Evolutionary conservation across 2,329 filamentous ascomycete species (phyloP), one percentile per base, ranked within the genome.

Genomic region (Talaromyces sp.): DNA sequence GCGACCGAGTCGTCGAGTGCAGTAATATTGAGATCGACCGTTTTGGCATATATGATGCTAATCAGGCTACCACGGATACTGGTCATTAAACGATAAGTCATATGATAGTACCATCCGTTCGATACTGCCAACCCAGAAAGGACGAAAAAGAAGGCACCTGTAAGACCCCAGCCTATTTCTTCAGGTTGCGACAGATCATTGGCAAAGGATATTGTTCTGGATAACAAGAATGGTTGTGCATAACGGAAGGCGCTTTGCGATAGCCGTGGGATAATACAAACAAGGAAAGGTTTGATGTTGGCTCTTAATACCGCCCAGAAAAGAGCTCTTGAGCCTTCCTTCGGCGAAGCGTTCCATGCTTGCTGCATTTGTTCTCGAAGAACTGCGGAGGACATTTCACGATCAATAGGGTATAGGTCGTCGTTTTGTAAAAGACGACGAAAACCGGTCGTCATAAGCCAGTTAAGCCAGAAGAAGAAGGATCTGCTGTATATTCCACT

Each of bases 401-500:
- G 19, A 49, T 65, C 63, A 33, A 65, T 45, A 16, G 59, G 63
- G 43, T 65, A 65, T n/a, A 65, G 16, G 19, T 62, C 63, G 14
- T 35, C 13, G 6, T 56, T 59, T 1, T 52, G 39, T 13, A 65
- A 16, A 22, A 52, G 41, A 11, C 24, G 22, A 63, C 60, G 24
- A 59, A 79, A 83, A 0, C 83, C 82, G 19, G 74, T 73, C 11
- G 76, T 74, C 39, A 86, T 78, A 7, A 85, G 70, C 6, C 75
- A 74, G 59, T 80, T 83, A 49, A 84, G 73, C 82, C 83, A 85
- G 73, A 77, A 82, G 68, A 84, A 84, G 22, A 82, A 71, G 0
- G 73, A 74, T 37, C 75, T 73, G 62, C 72, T 82, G 69, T 80
- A 80, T 5, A 82, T 70, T 5, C 82, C 78, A 65, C 81, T 82